phyloP scores from a whole-genome alignment of 1,284 basidiomycete species.

The Mycocalia duriaeana region DNA sequence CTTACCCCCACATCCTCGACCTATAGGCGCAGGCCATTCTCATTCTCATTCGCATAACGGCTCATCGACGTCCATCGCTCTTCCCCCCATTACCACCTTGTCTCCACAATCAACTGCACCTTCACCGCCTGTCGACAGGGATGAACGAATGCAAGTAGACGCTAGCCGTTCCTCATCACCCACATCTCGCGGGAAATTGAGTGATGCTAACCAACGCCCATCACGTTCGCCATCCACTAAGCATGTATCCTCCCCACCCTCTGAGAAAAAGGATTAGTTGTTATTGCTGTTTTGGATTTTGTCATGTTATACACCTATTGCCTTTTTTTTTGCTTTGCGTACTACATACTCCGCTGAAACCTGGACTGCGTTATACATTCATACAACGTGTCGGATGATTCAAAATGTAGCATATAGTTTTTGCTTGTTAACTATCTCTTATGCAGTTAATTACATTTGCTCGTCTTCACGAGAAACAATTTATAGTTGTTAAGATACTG shows the following conservation, averaged over 20 bases:
- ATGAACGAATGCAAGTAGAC: constrained; percentile 51
- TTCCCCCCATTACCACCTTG: constrained; percentile 64
- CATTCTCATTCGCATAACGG: constrained; percentile 24
- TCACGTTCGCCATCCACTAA: constrained; percentile 38
- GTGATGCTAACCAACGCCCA: constrained; percentile 34
- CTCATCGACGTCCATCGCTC: constrained; percentile 30
- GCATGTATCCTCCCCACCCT: constrained; percentile 41
- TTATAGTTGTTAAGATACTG: no score
- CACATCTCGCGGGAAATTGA: constrained; percentile 42
- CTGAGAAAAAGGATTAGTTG: constrained; percentile 28
- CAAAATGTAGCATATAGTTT: no score
- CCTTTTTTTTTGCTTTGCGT: constrained; percentile 7
- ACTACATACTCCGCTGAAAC: not conserved
- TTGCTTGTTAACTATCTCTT: no score
- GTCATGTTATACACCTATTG: not conserved
- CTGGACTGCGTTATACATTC: no score
- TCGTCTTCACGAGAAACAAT: no score
- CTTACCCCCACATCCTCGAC: constrained; percentile 68
- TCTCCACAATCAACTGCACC: constrained; percentile 51
- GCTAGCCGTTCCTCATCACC: constrained; percentile 39
- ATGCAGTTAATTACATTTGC: no score
- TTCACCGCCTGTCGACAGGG: constrained; percentile 38
- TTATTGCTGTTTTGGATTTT: not conserved
- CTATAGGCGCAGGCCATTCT: constrained; percentile 44
- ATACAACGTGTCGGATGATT: no score